Conservation (phyloP, 2,329 filamentous ascomycete species). For the Xylaria sp. region DNA sequence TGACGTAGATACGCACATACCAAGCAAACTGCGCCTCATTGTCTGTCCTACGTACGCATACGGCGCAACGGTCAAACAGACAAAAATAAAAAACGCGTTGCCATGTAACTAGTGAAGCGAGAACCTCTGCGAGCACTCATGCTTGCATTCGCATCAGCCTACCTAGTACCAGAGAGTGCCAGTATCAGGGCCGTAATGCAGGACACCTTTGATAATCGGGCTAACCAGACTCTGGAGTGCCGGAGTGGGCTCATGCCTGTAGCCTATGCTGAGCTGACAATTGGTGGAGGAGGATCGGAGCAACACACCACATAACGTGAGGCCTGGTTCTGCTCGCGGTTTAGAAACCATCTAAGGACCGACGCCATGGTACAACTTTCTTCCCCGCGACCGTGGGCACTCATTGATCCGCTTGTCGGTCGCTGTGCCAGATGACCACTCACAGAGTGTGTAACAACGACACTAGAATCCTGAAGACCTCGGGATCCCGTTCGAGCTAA, state of each 20-base stretch:
- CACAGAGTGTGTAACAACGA: constrained; percentile 9
- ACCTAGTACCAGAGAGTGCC: constrained; percentile 4
- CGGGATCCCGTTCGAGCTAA: constrained; percentile 23
- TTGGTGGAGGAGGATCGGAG: constrained; percentile 18
- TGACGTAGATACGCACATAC: constrained; percentile 12
- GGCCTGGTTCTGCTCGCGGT: constrained; percentile 11
- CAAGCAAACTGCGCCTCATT: constrained; percentile 31
- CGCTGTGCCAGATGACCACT: constrained; percentile 23
- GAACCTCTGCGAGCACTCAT: constrained; percentile 9
- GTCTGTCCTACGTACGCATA: constrained; percentile 7
- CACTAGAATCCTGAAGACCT: constrained; percentile 21
- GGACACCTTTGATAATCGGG: constrained; percentile 26
- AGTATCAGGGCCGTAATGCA: constrained; percentile 21
- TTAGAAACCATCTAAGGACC: constrained; percentile 23
- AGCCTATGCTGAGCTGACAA: constrained; percentile 22
- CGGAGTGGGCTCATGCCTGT: constrained; percentile 19
- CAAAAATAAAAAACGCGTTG: constrained; percentile 9
- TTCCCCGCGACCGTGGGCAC: constrained; percentile 22
- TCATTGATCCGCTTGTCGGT: constrained; percentile 12
- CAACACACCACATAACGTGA: constrained; percentile 5
- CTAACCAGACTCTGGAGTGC: constrained; percentile 18
- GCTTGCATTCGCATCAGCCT: constrained; percentile 21
- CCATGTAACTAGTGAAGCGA: background rate
- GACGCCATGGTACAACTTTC: constrained; percentile 26
- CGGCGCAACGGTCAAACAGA: background rate